phyloP scores from a whole-genome alignment of 305 asterid genomes.

The Salvia sclarea region DNA sequence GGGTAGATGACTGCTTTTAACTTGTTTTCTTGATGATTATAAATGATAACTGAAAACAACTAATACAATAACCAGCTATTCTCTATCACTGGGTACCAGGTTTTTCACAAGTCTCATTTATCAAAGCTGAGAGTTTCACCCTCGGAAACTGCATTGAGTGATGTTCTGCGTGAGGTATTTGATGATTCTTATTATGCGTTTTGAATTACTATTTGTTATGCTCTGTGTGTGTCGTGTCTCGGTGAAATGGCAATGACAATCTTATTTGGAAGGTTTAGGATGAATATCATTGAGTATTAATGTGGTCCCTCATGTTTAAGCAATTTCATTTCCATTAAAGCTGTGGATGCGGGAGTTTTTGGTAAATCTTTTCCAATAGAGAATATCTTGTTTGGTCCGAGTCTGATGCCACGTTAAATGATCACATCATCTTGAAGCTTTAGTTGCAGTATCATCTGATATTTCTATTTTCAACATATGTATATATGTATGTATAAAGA shows the following conservation, averaged over 20 bases:
- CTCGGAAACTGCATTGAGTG: conserved; percentile 96
- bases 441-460: background rate
- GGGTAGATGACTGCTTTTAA: conserved; percentile 8
- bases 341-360: background rate
- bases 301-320: background rate
- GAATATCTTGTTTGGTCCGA: background rate
- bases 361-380: background rate
- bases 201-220: background rate
- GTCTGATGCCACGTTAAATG: background rate
- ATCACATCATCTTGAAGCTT: background rate
- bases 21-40: conserved; percentile 3
- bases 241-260: background rate
- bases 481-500: background rate
- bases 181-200: conserved; percentile 14
- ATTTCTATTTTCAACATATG: background rate
- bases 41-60: conserved; percentile 16
- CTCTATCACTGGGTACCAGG: conserved; percentile 48
- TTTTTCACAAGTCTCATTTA: conserved; percentile 92
- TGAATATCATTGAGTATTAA: background rate
- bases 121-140: conserved; percentile 89
- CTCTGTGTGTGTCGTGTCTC: background rate
- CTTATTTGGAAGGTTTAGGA: background rate
- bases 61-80: conserved; percentile 22
- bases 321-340: background rate
- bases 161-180: conserved; percentile 94